Evolutionary conservation across 176 grass and related monocot species (phyloP), one percentile per base, ranked within the genome.

Genomic region (Areca catechu): DNA sequence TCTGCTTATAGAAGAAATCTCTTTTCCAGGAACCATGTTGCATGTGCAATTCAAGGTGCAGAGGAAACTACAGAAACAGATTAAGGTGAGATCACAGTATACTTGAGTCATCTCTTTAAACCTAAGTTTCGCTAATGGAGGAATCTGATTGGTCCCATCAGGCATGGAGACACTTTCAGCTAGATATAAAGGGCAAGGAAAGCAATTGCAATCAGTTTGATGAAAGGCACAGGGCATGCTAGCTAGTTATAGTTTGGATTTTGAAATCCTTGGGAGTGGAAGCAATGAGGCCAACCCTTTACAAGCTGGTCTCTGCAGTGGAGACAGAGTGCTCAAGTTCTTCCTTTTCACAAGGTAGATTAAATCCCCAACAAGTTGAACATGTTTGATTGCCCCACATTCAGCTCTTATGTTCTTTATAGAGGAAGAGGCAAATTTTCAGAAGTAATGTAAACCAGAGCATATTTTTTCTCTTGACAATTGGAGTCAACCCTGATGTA

Each of bases 151-250:
- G 24, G 24, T 15, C 59, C n/a, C 24, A 64, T 20, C 52, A 90
- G 90, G 90, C 90, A 4, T 80, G 90, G 78, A 83, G 51, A 20
- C 90, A 90, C 50, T 77, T 95, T 77, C 90, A 95, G 66, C 68
- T 83, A 50, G 80, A 86, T 63, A 90, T 95, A 22, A 95, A 76
- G 85, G 86, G 19, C 90, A 95, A 54, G 86, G 82, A 19, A 83
- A 82, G 80, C 90, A 95, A 67, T 74, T 95, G 63, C 79, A 95
- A 53, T 81, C 82, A 9, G 82, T 95, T 61, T 64, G 89, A 22
- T 82, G 30, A 62, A 80, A 76, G 48, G 86, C 90, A 29, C 71
- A 86, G 62, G 76, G 81, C 28, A 70, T 68, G 28, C 79, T 90
- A 17, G 68, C 74, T 24, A 77, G 69, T 55, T 71, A 78, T 34